Conservation (phyloP, 805 yeast species). For the Starmerella scarabaei region DNA sequence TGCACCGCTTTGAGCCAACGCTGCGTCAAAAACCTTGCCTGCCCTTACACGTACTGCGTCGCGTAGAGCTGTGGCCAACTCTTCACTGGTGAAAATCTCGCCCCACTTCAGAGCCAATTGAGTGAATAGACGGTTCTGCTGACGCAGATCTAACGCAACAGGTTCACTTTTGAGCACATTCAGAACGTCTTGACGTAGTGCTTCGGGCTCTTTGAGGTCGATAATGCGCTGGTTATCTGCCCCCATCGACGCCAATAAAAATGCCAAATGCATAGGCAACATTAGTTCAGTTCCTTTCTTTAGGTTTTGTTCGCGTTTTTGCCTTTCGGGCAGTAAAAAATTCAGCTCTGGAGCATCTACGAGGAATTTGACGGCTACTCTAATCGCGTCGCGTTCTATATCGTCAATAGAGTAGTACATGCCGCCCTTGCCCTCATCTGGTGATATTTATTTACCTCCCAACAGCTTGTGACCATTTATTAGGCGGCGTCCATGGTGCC, state of each 20-base stretch:
- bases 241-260: constrained; percentile 47
- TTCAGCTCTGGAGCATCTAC: constrained; percentile 79
- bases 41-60: constrained; percentile 52
- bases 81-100: constrained; percentile 50
- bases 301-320: neutral
- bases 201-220: constrained; percentile 58
- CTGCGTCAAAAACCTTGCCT: constrained; percentile 57
- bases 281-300: constrained; percentile 32
- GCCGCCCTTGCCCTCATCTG: constrained; percentile 3
- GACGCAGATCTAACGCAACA: constrained; percentile 48
- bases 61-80: constrained; percentile 38
- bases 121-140: constrained; percentile 55
- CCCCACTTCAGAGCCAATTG: constrained; percentile 67
- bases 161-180: constrained; percentile 76
- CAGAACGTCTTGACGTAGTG: constrained; percentile 48
- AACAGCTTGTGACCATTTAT: no score
- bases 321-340: constrained; percentile 45
- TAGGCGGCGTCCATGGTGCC: no score
- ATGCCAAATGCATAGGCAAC: constrained; percentile 83
- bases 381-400: constrained; percentile 32
- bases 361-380: constrained; percentile 68
- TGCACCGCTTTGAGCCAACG: constrained; percentile 36
- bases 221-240: constrained; percentile 38
- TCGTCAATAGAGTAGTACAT: constrained; percentile 27
- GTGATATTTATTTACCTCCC: no score